Evolutionary conservation across 148 eudicot genomes (phyloP).

Genomic region (Persicaria maculosa): DNA sequence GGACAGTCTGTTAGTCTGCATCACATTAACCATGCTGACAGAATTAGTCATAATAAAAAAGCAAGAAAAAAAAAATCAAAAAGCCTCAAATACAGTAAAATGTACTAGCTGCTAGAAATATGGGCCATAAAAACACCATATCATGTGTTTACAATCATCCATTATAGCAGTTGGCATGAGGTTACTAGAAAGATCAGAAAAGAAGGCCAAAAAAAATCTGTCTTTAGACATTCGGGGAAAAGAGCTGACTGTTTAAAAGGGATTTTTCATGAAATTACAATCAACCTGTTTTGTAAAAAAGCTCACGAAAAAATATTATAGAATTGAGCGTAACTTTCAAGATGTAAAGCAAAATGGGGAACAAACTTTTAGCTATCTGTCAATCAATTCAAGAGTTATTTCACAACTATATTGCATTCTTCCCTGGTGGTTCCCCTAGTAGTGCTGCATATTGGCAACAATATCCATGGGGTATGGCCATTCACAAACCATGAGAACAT

Average conservation of each 20-base stretch:
- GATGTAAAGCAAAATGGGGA: too few species aligned
- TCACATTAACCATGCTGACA: conserved; percentile 14
- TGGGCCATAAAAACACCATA: background rate
- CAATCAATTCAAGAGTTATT: background rate
- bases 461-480: background rate
- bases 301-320: background rate
- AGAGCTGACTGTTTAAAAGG: too few species aligned
- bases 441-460: background rate
- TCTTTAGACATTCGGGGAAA: too few species aligned
- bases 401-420: conserved; percentile 4
- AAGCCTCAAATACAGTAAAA: background rate
- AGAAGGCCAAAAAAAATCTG: too few species aligned
- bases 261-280: too few species aligned
- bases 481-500: background rate
- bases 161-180: background rate
- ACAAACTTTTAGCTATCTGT: too few species aligned
- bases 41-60: background rate
- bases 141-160: background rate
- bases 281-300: too few species aligned
- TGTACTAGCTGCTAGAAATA: background rate
- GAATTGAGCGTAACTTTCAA: background rate
- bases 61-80: background rate
- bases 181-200: background rate
- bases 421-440: background rate
- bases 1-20: conserved; percentile 79